Base-by-base conservation (phyloP, 768 basidiomycete species). In the Suillus plorans region DNA sequence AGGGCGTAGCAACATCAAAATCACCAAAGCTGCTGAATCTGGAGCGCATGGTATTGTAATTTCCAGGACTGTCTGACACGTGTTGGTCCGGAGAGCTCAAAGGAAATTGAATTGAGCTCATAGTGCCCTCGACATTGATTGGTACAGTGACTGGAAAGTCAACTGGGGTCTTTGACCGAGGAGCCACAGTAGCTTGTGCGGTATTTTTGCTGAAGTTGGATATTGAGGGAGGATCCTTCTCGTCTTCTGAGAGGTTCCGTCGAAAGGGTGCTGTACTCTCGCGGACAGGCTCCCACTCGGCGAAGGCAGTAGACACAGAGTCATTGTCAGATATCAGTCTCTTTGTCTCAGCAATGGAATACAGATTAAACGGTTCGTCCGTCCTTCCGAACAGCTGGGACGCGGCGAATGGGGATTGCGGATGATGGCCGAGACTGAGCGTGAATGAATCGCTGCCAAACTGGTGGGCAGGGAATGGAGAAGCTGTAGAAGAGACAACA, bases 351-450 rank as follows among this genome's bases (percentile, higher is more conserved):
- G 92, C 89, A 67, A 94, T 93, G 1, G 92, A 92, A 74, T 89
- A 94, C 16, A 94, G 74, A 72, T 86, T 90, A 74, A 90, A 92
- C 0, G 90, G 87, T 66, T 93, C 92, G 61, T 92, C 88, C 2
- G 86, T 85, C 22, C 86, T 85, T 37, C 90, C 85, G 72, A 95
- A 94, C 3, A 96, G 80, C 67, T 95, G 90, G 18, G 92, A 91
- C 1, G 94, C 89, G 22, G 92, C 89, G 69, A 94, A 97, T 1
- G 95, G 94, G 0, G 94, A 95, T 69, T 94, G 90, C 41, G 90
- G 85, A 70, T 90, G 87, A 65, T 77, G 76, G n/a, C 74, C 77
- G 5, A 83, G 70, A 61, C 74, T 76, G 10, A 77, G 74, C 8
- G 73, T 68, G 44, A 77, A 74, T 55, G 76, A 73, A 61, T 82